A percentile compares a stretch with the other conserved stretches of the same genome.
phyloP scores from a whole-genome alignment of 371 early-diverging fungal species.

The Mucor irregularis region DNA sequence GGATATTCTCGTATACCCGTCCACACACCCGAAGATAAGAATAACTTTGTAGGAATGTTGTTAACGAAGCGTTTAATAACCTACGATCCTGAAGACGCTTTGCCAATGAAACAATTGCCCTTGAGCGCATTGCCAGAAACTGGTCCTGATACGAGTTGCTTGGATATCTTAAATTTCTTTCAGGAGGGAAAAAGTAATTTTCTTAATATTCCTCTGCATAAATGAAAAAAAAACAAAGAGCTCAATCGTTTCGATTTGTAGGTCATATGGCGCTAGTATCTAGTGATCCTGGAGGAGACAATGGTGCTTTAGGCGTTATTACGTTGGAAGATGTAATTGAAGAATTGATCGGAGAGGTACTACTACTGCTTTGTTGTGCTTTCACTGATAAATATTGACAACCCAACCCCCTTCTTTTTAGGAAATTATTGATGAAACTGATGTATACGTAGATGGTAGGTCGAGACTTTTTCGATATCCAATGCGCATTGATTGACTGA shows the following conservation, averaged over 20 bases:
- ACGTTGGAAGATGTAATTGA: conserved; percentile 97
- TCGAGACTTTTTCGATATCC: background rate
- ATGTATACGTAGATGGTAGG: conserved; percentile 84
- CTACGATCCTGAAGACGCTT: conserved; percentile 82
- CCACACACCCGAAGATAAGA: conserved; percentile 56
- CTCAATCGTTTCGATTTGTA: conserved; percentile 10
- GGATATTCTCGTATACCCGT: conserved; percentile 95
- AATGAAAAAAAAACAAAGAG: conserved; percentile 75
- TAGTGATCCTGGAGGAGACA: conserved; percentile 49
- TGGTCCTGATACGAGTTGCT: conserved; percentile 69
- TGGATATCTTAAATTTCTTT: conserved; percentile 92
- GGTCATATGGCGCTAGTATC: conserved; percentile 78
- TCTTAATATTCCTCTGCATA: conserved; percentile 6
- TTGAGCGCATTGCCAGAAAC: conserved; percentile 79
- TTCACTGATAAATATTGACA: no score
- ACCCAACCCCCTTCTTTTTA: no score
- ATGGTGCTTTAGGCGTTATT: conserved; percentile 83
- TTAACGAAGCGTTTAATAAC: conserved; percentile 85
- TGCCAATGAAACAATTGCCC: conserved; percentile 67
- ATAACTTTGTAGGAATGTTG: conserved; percentile 85
- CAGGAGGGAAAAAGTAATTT: conserved; percentile 86
- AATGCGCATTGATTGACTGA: background rate
- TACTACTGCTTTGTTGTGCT: no score
- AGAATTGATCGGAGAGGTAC: conserved; percentile 88
- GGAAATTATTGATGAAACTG: conserved; percentile 95